These are phyloP conservation scores for Ziziphus jujuba DNA, from an alignment of 306 rosid species.

Conservation along the genomic window DNA sequence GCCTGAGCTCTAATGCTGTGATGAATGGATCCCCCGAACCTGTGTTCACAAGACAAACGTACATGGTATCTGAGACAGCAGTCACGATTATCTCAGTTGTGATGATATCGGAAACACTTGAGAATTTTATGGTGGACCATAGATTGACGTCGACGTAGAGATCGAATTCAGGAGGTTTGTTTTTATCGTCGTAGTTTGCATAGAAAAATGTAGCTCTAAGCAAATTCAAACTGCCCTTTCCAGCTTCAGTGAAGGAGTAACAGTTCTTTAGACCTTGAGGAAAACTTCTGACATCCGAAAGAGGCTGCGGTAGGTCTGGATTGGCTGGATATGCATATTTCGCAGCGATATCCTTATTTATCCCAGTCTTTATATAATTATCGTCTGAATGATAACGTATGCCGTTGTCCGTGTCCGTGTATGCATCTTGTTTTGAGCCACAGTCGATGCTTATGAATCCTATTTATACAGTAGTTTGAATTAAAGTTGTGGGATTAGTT, in stretches of 20 bases:
- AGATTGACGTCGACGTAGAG: constrained; percentile 22
- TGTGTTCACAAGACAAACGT: constrained; percentile 47
- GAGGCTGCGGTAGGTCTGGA: no score
- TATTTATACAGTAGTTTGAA: no score
- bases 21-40: constrained; percentile 50
- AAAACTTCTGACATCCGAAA: constrained; percentile 27
- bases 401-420: no score
- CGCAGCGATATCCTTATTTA: no score
- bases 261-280: constrained; percentile 37
- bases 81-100: constrained; percentile 18
- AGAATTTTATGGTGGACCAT: constrained; percentile 6
- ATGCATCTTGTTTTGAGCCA: no score
- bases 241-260: constrained; percentile 17
- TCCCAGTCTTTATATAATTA: no score
- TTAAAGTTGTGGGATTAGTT: no score
- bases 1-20: constrained; percentile 49
- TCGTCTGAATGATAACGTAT: no score
- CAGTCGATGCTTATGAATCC: no score
- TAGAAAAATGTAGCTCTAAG: constrained; percentile 31
- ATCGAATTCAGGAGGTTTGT: constrained; percentile 12
- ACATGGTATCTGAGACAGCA: constrained; percentile 25
- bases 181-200: constrained; percentile 24
- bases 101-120: not conserved
- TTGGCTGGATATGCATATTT: no score
- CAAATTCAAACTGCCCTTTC: constrained; percentile 13